These are phyloP conservation scores for Backusella parvicylindrica DNA, from an alignment of 192 early-diverging fungal genomes.

Conservation along the genomic window DNA sequence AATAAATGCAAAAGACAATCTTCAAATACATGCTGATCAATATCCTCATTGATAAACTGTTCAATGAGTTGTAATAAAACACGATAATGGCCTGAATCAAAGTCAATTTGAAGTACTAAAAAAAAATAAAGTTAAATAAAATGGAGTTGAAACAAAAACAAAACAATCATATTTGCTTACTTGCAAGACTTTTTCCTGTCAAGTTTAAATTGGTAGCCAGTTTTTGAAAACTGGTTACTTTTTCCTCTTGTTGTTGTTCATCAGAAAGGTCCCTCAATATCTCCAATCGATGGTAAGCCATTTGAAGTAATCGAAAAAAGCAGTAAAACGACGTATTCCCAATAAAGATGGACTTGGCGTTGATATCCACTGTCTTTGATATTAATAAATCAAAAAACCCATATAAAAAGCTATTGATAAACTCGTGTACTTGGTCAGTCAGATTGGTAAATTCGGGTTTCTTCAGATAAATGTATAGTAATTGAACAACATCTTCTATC, in stretches of 20 bases:
- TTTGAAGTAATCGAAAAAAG: conserved; percentile 40
- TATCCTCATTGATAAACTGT: conserved; percentile 73
- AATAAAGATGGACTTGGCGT: conserved; percentile 62
- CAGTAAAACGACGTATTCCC: conserved; percentile 84
- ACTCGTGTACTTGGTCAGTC: conserved; percentile 61
- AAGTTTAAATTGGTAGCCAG: conserved; percentile 53
- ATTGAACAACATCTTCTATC: conserved; percentile 69
- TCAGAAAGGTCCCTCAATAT: conserved; percentile 73
- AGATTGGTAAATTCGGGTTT: conserved; percentile 41
- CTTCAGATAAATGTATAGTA: conserved; percentile 70
- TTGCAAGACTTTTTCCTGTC: conserved; percentile 40
- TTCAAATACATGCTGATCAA: conserved; percentile 80
- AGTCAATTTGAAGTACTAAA: conserved; percentile 42
- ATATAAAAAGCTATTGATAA: conserved; percentile 70
- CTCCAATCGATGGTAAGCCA: conserved; percentile 66
- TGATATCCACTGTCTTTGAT: conserved; percentile 25
- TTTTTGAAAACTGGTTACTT: conserved; percentile 47
- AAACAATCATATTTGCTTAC: too few species aligned
- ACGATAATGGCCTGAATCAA: conserved; percentile 64
- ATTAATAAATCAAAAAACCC: conserved; percentile 56
- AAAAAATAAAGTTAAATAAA: not conserved
- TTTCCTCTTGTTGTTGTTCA: conserved; percentile 48
- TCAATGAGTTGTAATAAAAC: conserved; percentile 72
- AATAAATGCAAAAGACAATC: conserved; percentile 83
- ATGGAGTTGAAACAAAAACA: too few species aligned